phyloP scores from a whole-genome alignment of 768 basidiomycete species.

The Russula sp. region DNA sequence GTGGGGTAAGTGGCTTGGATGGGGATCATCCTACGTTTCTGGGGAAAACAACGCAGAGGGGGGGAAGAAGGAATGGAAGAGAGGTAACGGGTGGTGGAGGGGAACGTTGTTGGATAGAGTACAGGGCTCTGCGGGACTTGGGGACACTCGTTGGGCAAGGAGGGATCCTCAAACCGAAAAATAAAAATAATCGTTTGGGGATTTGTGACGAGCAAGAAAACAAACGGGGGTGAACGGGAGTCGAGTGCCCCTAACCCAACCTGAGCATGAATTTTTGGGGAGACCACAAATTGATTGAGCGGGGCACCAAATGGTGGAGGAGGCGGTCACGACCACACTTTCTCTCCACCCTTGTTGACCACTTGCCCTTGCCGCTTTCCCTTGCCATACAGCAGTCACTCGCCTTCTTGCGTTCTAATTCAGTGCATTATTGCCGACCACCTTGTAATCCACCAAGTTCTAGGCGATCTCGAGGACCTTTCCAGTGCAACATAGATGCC shows the following conservation, averaged over 20 bases:
- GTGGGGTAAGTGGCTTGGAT: not conserved
- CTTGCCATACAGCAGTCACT: not conserved
- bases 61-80: not conserved
- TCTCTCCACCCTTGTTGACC: not conserved
- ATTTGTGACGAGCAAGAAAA: not conserved
- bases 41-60: not conserved
- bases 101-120: not conserved
- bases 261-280: no score
- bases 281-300: not conserved
- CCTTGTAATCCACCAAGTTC: not conserved
- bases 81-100: not conserved
- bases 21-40: not conserved
- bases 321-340: not conserved
- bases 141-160: not conserved
- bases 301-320: not conserved
- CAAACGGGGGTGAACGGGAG: not conserved
- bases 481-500: not conserved
- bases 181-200: not conserved
- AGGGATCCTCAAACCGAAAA: not conserved
- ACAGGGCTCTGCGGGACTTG: not conserved
- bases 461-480: conserved; percentile 1
- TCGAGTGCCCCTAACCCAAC: not conserved
- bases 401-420: not conserved
- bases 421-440: not conserved
- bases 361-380: not conserved